Evolutionary conservation across 225 moss, liverwort and hornwort species (phyloP), one percentile per base, ranked within the genome.

Genomic region (Pseudisothecium myosuroides): DNA sequence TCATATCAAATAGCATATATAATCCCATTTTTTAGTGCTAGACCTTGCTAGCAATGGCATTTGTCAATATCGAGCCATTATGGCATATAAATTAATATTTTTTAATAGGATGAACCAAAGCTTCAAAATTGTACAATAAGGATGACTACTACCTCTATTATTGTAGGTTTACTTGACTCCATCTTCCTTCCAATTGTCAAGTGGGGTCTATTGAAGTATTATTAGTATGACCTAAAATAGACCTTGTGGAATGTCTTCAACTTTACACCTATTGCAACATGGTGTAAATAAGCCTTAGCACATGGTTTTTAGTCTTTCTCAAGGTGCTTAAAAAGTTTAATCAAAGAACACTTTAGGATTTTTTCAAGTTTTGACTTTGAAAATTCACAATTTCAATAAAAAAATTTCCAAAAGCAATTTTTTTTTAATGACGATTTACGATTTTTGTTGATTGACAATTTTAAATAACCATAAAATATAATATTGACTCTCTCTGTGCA

Each of bases 231-330:
- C 0, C 3, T 19, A 21, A 22, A 22, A 22, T 36, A 1, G 0
- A 5, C 36, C 36, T 76, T 14, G 8, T 36, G 0, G 5, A 54
- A 54, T 36, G 12, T 36, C 9, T 76, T 14, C 9, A 76, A 76
- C 12, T 52, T 76, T 21, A 36, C 1, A 34, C 13, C 2, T 34
- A 3, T 0, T 52, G 2, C 2, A 52, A 36, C 0, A 23, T 36
- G 13, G 21, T 32, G 2, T 75, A 76, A 32, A 75, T 31, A 7
- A 45, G 10, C 28, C 45, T 71, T 5, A 45, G 1, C 10, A 2
- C 6, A 74, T 29, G 2, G 2, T 50, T 50, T 52, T 14, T 8
- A 36, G 12, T 76, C 21, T 52, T 52, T 76, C 4, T 36, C 0
- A 0, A 52, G 3, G 5, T 52, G 9, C 12, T 54, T 8, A 20